Evolutionary conservation across 495 filamentous ascomycete genomes (phyloP).

Genomic region (Schizothecium vesticola): DNA sequence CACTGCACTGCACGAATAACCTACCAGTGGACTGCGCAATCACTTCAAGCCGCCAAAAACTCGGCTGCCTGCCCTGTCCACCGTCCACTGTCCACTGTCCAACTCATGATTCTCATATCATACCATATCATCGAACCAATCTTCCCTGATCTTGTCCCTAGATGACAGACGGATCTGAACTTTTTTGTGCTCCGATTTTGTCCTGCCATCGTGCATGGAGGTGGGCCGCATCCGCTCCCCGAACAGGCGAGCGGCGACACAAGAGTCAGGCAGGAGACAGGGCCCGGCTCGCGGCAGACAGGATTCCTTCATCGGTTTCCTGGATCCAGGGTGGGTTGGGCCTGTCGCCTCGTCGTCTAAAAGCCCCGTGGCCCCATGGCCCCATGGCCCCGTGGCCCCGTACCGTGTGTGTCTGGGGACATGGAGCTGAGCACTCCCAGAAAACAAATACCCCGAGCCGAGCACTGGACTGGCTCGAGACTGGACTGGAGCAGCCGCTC

Average conservation of each 20-base stretch:
- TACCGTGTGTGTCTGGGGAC: not conserved
- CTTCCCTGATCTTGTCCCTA: not conserved
- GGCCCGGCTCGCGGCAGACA: not conserved
- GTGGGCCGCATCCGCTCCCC: not conserved
- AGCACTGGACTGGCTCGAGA: not conserved
- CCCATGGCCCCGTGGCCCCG: not conserved
- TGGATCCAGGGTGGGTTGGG: not conserved
- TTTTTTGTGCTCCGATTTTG: conserved; percentile 5
- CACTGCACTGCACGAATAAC: not conserved
- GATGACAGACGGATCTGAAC: not conserved
- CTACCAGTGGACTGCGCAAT: too few species aligned
- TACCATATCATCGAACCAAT: not conserved
- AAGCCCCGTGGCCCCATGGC: not conserved
- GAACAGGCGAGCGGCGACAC: not conserved
- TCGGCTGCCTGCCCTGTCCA: too few species aligned
- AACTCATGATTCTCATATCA: not conserved
- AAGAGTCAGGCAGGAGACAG: not conserved
- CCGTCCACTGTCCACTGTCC: not conserved
- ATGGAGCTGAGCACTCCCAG: not conserved
- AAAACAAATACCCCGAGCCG: not conserved
- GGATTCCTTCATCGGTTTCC: conserved; percentile 3
- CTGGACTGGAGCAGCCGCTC: too few species aligned
- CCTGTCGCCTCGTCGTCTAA: not conserved
- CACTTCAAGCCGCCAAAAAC: too few species aligned
- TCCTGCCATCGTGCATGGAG: not conserved